A percentile compares a stretch with the other conserved stretches of the same genome.
phyloP scores from a whole-genome alignment of 495 filamentous ascomycete genomes.

The Rhypophila decipiens region DNA sequence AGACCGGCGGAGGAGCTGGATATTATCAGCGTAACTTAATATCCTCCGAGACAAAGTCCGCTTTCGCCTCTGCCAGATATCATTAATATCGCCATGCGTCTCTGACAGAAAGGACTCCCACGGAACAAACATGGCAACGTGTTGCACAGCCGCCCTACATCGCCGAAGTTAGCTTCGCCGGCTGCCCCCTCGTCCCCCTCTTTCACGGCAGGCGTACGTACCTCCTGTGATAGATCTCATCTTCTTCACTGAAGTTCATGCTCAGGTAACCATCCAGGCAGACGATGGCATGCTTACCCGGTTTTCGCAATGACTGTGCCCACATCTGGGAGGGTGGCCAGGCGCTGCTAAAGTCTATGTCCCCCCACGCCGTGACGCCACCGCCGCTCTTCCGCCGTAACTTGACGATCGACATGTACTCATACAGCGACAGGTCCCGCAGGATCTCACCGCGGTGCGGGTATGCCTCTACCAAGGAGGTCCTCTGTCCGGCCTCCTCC shows the following conservation, averaged over 20 bases:
- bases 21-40: neutral
- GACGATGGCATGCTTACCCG: constrained; percentile 1
- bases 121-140: neutral
- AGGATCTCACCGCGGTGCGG: neutral
- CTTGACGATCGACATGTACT: neutral
- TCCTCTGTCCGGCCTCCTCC: neutral
- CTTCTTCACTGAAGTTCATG: constrained; percentile 1
- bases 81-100: neutral
- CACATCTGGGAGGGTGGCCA: neutral
- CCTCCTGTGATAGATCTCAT: neutral
- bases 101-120: constrained; percentile 1
- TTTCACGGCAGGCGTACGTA: neutral
- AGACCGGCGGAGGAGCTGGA: constrained; percentile 1
- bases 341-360: neutral
- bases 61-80: constrained; percentile 1
- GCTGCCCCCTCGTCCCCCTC: neutral
- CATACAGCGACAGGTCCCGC: neutral
- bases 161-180: neutral
- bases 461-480: neutral
- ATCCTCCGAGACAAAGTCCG: neutral
- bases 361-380: neutral
- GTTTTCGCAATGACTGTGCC: neutral
- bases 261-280: constrained; percentile 1
- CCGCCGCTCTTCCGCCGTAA: neutral
- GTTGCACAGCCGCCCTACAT: neutral